Evolutionary conservation across 139 green algal species (phyloP), one percentile per base, ranked within the genome.

Genomic region (Yamagishiella unicocca): DNA sequence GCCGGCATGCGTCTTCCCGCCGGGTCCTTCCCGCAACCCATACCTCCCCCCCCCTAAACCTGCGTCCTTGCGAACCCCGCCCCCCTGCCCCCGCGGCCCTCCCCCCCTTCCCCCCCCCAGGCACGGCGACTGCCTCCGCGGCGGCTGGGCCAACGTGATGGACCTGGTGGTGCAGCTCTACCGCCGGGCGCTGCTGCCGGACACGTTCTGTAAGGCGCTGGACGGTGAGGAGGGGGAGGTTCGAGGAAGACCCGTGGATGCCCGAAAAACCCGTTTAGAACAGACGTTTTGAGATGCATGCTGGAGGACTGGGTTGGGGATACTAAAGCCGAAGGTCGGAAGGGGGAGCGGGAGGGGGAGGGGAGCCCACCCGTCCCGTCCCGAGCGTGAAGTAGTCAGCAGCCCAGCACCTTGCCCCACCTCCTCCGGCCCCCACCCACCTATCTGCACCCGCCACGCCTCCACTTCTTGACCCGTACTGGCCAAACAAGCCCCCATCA

Each of bases 121-220:
- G 78, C 95, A 98, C 70, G 96, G 96, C 29, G 96, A 99, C 90
- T 93, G 83, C 86, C 67, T 99, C 74, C 92, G 94, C 27, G 76
- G 70, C 33, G 96, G 95, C 21, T 99, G 97, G 97, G 88, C 92
- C 29, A 95, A 97, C 84, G 89, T 99, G 25, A 80, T 99, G 83
- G 96, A 98, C 84, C 93, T 93, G 46, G 58, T 98, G 29, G 55
- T 98, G 74, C 90, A 95, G 29, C 91, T 99, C 79, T 95, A 98
- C 91, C 94, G 93, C 68, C 87, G 97, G 25, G 92, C 92, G 31
- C 87, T 98, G 54, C 92, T 92, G 73, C 89, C 89, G 40, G 89
- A 92, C 54, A 62, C 46, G 25, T 92, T 92, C 70, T 83, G 68
- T 38, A 85, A 58, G 55, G 90, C 93, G 94, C n/a, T 85, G 40